Evolutionary conservation across 2,329 filamentous ascomycete genomes (phyloP).

Genomic region (Colletotrichum falcatum): DNA sequence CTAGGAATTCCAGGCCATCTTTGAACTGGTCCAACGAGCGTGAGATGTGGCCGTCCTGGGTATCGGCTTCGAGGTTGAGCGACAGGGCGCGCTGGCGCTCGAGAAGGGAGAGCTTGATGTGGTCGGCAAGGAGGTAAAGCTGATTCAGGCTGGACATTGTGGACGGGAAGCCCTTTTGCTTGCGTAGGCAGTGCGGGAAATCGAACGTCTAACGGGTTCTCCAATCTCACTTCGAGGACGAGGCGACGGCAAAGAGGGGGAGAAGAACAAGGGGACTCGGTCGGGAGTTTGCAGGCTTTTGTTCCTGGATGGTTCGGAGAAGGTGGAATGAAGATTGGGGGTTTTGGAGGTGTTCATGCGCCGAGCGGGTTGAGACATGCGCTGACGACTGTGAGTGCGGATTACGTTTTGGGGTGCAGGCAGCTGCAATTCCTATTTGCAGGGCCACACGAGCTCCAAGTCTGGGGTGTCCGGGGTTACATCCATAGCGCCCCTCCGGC

Average conservation of each 20-base stretch:
- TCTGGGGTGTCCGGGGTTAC: slow-evolving; percentile 19
- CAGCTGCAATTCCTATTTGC: slow-evolving; percentile 16
- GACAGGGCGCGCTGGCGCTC: slow-evolving; percentile 89
- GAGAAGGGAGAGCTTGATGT: slow-evolving; percentile 94
- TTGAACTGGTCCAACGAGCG: slow-evolving; percentile 88
- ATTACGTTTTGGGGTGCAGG: slow-evolving; percentile 22
- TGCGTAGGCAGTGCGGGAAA: neutral
- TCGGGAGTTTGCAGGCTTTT: slow-evolving; percentile 9
- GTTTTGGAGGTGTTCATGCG: slow-evolving; percentile 34
- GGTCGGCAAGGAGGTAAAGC: slow-evolving; percentile 92
- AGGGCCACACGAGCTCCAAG: slow-evolving; percentile 3
- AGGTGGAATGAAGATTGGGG: slow-evolving; percentile 32
- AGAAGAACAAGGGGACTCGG: neutral
- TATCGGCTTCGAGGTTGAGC: slow-evolving; percentile 80
- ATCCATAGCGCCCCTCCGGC: slow-evolving; percentile 15
- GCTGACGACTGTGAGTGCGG: slow-evolving; percentile 23
- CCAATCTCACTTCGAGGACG: neutral
- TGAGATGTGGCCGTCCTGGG: slow-evolving; percentile 89
- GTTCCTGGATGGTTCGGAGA: slow-evolving; percentile 19
- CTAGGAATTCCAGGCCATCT: slow-evolving; percentile 79
- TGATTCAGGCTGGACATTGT: slow-evolving; percentile 75
- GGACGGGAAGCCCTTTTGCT: slow-evolving; percentile 10
- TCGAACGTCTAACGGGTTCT: neutral
- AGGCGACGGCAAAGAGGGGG: neutral
- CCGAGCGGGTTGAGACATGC: slow-evolving; percentile 32